A percentile compares a stretch with the other conserved stretches of the same genome.
phyloP scores from a whole-genome alignment of 2,329 filamentous ascomycete genomes.

The Aspergillus pseudoterreus region DNA sequence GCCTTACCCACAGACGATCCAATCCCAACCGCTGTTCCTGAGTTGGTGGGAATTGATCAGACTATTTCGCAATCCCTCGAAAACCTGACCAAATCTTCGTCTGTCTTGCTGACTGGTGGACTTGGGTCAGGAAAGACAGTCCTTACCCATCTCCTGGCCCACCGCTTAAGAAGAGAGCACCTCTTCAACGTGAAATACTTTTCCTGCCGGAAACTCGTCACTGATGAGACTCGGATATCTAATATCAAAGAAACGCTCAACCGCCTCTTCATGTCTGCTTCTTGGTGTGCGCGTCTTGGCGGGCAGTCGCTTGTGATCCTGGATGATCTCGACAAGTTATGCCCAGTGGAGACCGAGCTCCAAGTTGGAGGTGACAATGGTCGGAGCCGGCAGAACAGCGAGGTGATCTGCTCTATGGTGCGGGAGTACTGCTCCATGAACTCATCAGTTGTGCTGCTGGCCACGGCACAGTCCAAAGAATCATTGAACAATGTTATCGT shows the following conservation, averaged over 20 bases:
- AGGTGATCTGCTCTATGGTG: conserved; percentile 78
- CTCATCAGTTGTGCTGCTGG: conserved; percentile 79
- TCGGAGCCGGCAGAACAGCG: conserved; percentile 85
- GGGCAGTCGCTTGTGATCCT: conserved; percentile 81
- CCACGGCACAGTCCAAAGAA: conserved; percentile 90
- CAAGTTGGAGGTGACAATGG: conserved; percentile 93
- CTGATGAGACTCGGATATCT: conserved; percentile 83
- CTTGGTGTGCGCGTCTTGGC: conserved; percentile 85
- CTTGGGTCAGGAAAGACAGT: conserved; percentile 88
- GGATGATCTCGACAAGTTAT: conserved; percentile 90
- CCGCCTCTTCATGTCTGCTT: conserved; percentile 79
- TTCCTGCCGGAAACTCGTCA: conserved; percentile 79
- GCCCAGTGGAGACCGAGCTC: conserved; percentile 88
- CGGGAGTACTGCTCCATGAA: conserved; percentile 77
- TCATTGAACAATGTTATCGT: conserved; percentile 85
- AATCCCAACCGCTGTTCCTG: conserved; percentile 52
- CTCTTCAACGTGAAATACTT: conserved; percentile 84
- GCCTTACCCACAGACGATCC: conserved; percentile 51
- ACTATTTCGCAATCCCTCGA: conserved; percentile 69
- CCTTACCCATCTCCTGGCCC: conserved; percentile 71
- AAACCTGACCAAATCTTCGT: conserved; percentile 80
- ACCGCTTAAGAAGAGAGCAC: conserved; percentile 66
- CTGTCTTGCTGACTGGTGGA: conserved; percentile 82
- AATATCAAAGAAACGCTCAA: conserved; percentile 86
- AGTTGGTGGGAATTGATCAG: conserved; percentile 79